Evolutionary conservation across 2,329 filamentous ascomycete genomes (phyloP).

Genomic region (Aspergillus pseudoterreus): DNA sequence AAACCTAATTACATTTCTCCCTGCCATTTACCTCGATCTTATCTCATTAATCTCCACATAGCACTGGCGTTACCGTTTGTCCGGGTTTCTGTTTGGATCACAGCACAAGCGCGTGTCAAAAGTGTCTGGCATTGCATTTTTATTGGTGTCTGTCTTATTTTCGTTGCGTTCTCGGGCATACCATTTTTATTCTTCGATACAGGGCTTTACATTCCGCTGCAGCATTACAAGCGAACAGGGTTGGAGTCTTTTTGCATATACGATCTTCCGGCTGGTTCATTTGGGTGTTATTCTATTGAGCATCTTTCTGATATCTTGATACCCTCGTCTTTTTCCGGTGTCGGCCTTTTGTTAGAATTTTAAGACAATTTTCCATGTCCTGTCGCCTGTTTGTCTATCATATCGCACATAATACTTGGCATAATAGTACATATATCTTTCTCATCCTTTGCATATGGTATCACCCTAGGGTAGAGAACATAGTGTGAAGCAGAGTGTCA

Average conservation of each 20-base stretch:
- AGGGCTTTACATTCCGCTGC: no score
- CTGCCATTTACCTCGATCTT: constrained; percentile 3
- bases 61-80: constrained; percentile 12
- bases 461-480: neutral
- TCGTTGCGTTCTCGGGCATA: constrained; percentile 5
- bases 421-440: neutral
- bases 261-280: no score
- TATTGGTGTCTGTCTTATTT: constrained; percentile 1
- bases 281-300: no score
- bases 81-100: constrained; percentile 3
- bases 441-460: neutral
- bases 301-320: no score
- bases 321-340: no score
- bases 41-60: constrained; percentile 3
- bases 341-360: no score
- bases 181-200: no score
- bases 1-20: constrained; percentile 2
- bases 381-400: neutral
- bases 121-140: constrained; percentile 8
- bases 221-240: no score
- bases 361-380: neutral
- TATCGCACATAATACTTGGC: neutral
- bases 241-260: no score
- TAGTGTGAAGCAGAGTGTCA: no score
- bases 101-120: constrained; percentile 1